Evolutionary conservation across 176 grass and related monocot species (phyloP), one percentile per base, ranked within the genome.

Genomic region (Aegilops sharonensis): DNA sequence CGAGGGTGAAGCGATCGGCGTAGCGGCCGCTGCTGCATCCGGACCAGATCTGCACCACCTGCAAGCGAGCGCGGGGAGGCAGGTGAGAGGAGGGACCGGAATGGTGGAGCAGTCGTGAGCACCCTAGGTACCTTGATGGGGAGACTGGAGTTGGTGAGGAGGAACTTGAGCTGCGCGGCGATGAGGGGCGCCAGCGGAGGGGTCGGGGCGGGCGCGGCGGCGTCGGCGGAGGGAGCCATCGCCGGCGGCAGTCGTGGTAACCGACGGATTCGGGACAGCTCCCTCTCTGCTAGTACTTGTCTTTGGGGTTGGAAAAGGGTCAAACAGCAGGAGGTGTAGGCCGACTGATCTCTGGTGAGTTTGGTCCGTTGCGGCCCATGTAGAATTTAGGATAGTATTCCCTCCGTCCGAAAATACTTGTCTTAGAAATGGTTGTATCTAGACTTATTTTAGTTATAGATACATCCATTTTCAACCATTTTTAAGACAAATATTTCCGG

Each of bases 81-180:
- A 64, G 24, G 36, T 72, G 64, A 83, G 32, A 5, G 14, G 43
- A 30, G 27, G n/a, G 32, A 2, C 23, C 0, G 12, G 13, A 31
- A 63, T 13, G 70, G 27, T 2, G 37, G 12, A 30, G 43, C 29
- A 48, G 64, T 13, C 3, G 30, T 4, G 29, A 7, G 25, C 13
- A 54, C 43, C 9, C 43, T 27, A 21, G 15, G 62, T 89, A 98
- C 96, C 87, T 75, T 92, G 92, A 95, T 52, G 39, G 93, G 94
- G 31, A 92, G 93, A 50, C 87, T 79, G 65, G 92, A 85, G 71
- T 88, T 79, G 70, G 91, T 65, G 81, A 98, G 88, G 27, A 98
- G 93, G 69, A 92, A 86, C 48, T 78, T 92, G 81, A 98, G 91
- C 92, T 98, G 96, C 37, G 93, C 86, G n/a, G 90, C 90, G 90